phyloP scores from a whole-genome alignment of 2,329 filamentous ascomycete species.

The Fusarium longipes region DNA sequence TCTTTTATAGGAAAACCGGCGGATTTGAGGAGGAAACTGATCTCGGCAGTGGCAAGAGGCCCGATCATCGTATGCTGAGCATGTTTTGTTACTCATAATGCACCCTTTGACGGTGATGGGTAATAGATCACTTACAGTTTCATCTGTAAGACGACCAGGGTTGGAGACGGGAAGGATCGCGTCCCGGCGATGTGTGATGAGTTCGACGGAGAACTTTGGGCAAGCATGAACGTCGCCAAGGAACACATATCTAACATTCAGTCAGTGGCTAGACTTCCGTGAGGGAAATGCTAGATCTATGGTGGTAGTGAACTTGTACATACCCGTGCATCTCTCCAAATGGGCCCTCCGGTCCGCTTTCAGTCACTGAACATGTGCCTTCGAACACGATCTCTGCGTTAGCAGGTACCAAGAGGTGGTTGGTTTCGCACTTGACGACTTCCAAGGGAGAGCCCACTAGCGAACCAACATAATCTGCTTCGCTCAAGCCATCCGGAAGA shows the following conservation, averaged over 20 bases:
- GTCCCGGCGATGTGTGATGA: conserved; percentile 31
- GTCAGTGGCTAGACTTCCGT: neutral
- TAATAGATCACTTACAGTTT: conserved; percentile 1
- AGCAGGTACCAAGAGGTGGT: conserved; percentile 60
- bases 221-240: neutral
- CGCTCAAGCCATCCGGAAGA: conserved; percentile 51
- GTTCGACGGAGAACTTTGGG: conserved; percentile 24
- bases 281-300: no score
- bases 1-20: conserved; percentile 57
- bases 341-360: conserved; percentile 59
- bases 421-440: conserved; percentile 63
- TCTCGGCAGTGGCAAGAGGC: conserved; percentile 20
- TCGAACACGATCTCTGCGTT: conserved; percentile 63
- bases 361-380: conserved; percentile 50
- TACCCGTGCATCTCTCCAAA: conserved; percentile 57
- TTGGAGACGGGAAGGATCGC: conserved; percentile 30
- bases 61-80: conserved; percentile 40
- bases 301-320: no score
- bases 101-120: fast-evolving
- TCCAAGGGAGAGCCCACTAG: conserved; percentile 58
- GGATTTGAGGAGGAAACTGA: conserved; percentile 6
- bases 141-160: conserved; percentile 15
- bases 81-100: neutral
- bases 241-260: conserved; percentile 4
- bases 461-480: conserved; percentile 61